These are phyloP conservation scores for Agaricus blazei DNA, from an alignment of 768 basidiomycete genomes.

Conservation along the genomic window DNA sequence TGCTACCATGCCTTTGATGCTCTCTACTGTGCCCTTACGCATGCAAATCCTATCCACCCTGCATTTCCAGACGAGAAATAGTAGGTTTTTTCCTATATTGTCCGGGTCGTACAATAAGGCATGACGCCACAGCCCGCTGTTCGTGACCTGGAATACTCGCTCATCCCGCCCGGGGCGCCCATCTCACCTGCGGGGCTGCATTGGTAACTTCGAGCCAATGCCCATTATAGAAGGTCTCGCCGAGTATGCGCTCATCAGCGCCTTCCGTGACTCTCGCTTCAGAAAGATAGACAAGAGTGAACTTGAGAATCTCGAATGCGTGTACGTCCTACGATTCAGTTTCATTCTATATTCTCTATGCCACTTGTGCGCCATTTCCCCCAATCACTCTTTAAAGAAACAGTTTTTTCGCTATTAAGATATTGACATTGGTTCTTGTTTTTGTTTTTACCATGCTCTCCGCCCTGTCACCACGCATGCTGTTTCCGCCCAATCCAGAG, in stretches of 20 bases:
- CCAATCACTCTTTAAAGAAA: neutral
- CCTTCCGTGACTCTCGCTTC: conserved; percentile 87
- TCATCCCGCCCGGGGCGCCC: conserved; percentile 54
- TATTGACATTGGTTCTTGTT: conserved; percentile 12
- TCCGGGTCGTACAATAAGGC: neutral
- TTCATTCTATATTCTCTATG: neutral
- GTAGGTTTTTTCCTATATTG: conserved; percentile 37
- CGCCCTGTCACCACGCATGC: neutral
- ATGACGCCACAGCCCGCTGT: conserved; percentile 65
- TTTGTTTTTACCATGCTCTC: neutral
- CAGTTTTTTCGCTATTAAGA: neutral
- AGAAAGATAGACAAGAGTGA: conserved; percentile 72
- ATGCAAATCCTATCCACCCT: conserved; percentile 50
- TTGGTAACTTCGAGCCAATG: conserved; percentile 85
- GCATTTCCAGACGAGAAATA: conserved; percentile 71
- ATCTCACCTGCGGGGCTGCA: conserved; percentile 82
- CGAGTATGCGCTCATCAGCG: conserved; percentile 91
- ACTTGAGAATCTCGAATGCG: conserved; percentile 78
- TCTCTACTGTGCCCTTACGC: conserved; percentile 70
- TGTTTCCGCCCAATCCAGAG: conserved; percentile 34
- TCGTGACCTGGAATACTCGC: conserved; percentile 93
- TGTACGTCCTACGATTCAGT: conserved; percentile 43
- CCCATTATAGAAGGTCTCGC: conserved; percentile 69
- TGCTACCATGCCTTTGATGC: conserved; percentile 81
- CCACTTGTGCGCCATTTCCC: neutral